These are phyloP conservation scores for Simplicillium sp. DNA, from an alignment of 2,329 filamentous ascomycete species.

Conservation along the genomic window DNA sequence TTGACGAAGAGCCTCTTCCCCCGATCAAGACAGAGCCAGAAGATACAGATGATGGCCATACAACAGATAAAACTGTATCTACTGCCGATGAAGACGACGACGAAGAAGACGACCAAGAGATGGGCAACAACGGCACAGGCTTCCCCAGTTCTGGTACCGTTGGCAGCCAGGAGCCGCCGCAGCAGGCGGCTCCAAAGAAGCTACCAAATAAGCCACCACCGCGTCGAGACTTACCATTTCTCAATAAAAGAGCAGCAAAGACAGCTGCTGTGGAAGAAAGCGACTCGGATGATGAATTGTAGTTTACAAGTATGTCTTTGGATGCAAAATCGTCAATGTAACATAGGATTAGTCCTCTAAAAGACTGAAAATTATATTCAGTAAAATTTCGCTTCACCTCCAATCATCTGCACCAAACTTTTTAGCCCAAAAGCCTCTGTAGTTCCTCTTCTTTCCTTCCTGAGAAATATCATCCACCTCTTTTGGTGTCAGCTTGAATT, in stretches of 20 bases:
- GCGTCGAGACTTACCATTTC: slow-evolving; percentile 34
- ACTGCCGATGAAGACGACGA: slow-evolving; percentile 33
- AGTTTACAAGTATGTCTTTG: too few species aligned
- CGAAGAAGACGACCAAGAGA: slow-evolving; percentile 22
- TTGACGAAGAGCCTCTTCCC: slow-evolving; percentile 43
- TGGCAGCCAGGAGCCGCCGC: slow-evolving; percentile 1
- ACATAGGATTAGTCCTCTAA: too few species aligned
- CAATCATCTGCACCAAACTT: slow-evolving; percentile 43
- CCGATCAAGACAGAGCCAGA: slow-evolving; percentile 22
- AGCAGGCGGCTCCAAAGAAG: slow-evolving; percentile 9
- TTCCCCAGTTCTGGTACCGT: slow-evolving; percentile 1
- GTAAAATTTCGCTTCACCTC: slow-evolving; percentile 11
- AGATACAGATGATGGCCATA: slow-evolving; percentile 29
- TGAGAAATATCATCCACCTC: slow-evolving; percentile 49
- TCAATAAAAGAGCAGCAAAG: slow-evolving; percentile 20
- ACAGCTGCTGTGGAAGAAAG: slow-evolving; percentile 28
- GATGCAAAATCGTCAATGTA: too few species aligned
- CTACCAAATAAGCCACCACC: slow-evolving; percentile 21
- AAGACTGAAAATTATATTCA: too few species aligned
- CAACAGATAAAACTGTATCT: slow-evolving; percentile 28
- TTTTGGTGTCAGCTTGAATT: slow-evolving; percentile 48
- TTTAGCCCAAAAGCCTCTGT: slow-evolving; percentile 47
- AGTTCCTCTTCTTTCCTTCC: slow-evolving; percentile 51
- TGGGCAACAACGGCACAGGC: too few species aligned
- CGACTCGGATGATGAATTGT: slow-evolving; percentile 49